Percentiles rank a stretch among this genome's conserved stretches.
These are phyloP conservation scores for Ogataea haglerorum DNA, from an alignment of 805 yeast species.

Conservation along the genomic window DNA sequence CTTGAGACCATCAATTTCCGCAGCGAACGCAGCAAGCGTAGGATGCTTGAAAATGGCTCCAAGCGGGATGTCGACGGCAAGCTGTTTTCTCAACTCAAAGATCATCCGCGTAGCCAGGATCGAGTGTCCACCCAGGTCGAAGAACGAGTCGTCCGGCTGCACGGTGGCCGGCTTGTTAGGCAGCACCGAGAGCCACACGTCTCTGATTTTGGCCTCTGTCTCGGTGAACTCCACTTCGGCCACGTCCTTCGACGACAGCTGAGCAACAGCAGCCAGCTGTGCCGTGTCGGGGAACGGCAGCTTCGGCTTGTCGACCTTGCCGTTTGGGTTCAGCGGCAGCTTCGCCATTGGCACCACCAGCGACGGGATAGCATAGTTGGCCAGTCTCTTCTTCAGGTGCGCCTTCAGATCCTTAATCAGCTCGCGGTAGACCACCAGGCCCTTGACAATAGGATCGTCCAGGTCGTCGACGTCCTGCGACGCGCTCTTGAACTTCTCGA, in stretches of 20 bases:
- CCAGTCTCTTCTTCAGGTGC: constrained; percentile 84
- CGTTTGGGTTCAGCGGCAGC: constrained; percentile 95
- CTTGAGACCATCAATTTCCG: constrained; percentile 58
- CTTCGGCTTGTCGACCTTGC: constrained; percentile 96
- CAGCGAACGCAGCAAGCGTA: constrained; percentile 75
- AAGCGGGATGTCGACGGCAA: constrained; percentile 79
- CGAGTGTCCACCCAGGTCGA: constrained; percentile 97
- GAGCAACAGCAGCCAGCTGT: constrained; percentile 75
- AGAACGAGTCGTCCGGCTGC: constrained; percentile 81
- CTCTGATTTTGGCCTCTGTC: constrained; percentile 65
- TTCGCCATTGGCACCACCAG: constrained; percentile 81
- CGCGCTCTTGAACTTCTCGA: constrained; percentile 47
- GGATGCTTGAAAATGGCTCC: constrained; percentile 90
- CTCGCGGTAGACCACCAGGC: constrained; percentile 70
- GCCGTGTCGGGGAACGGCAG: constrained; percentile 91
- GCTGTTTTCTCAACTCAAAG: constrained; percentile 77
- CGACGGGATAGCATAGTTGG: constrained; percentile 91
- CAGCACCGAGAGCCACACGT: constrained; percentile 80
- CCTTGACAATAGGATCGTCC: constrained; percentile 68
- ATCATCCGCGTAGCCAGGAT: constrained; percentile 96
- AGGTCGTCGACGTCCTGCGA: constrained; percentile 44
- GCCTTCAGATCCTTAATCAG: constrained; percentile 77
- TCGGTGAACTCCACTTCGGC: constrained; percentile 55
- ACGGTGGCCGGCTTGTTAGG: constrained; percentile 82
- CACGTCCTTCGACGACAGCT: constrained; percentile 41